Percentiles rank a stretch among this genome's conserved stretches.
These are phyloP conservation scores for Zygosaccharomyces pseudorouxii DNA, from an alignment of 805 yeast genomes.

Conservation along the genomic window DNA sequence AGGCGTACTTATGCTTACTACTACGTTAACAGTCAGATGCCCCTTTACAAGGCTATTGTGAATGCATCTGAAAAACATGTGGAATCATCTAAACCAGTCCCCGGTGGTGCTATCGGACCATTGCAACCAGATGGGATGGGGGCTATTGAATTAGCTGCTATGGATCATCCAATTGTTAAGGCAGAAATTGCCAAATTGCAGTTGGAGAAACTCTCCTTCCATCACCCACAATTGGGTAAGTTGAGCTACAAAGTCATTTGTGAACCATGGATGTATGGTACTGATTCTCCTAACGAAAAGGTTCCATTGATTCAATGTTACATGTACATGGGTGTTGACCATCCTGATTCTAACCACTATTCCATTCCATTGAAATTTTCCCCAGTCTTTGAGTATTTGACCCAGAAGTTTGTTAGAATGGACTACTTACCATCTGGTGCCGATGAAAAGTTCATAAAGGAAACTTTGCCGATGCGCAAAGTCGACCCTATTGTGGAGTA, in stretches of 20 bases:
- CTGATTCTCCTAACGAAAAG: constrained; percentile 56
- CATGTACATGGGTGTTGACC: constrained; percentile 67
- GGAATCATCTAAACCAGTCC: constrained; percentile 50
- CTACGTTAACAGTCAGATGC: constrained; percentile 47
- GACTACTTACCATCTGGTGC: constrained; percentile 70
- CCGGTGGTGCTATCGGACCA: constrained; percentile 67
- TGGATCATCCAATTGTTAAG: constrained; percentile 50
- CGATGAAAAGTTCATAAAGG: constrained; percentile 51
- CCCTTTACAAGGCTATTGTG: constrained; percentile 66
- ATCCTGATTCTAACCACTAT: constrained; percentile 70
- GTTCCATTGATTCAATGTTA: constrained; percentile 61
- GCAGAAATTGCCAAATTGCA: constrained; percentile 66
- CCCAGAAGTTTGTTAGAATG: constrained; percentile 60
- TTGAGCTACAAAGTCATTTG: constrained; percentile 42
- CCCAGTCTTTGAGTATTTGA: constrained; percentile 63
- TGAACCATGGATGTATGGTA: constrained; percentile 87
- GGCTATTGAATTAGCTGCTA: constrained; percentile 48
- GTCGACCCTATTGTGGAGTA: constrained; percentile 61
- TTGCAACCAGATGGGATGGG: constrained; percentile 59
- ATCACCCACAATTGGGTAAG: constrained; percentile 23
- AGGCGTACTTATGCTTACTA: constrained; percentile 67
- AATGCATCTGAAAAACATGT: constrained; percentile 60
- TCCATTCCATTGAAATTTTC: constrained; percentile 69
- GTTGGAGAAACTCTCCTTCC: constrained; percentile 45
- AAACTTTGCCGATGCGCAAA: constrained; percentile 55